phyloP scores from a whole-genome alignment of 2,329 filamentous ascomycete species.

The Fusarium irregulare region DNA sequence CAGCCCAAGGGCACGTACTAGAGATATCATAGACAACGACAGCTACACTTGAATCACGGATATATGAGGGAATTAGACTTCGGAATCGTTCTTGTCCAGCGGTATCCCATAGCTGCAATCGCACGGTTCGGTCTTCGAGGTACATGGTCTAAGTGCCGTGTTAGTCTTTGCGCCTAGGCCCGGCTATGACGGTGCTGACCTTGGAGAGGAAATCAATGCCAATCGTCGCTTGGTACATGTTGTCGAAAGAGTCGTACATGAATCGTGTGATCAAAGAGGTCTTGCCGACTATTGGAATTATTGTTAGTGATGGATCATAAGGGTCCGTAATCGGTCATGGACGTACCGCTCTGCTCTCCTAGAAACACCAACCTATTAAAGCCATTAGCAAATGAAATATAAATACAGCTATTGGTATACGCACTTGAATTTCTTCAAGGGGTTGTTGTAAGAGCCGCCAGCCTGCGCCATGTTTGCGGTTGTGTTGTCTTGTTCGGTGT shows the following conservation, averaged over 20 bases:
- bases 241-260: constrained; percentile 99
- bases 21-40: constrained; percentile 99
- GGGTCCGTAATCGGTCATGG: constrained; percentile 35
- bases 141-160: constrained; percentile 82
- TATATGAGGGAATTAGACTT: constrained; percentile 97
- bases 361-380: constrained; percentile 86
- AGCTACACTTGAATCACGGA: constrained; percentile 96
- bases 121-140: constrained; percentile 96
- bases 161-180: constrained; percentile 33
- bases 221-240: constrained; percentile 99
- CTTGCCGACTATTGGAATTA: constrained; percentile 80
- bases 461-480: constrained; percentile 78
- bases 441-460: constrained; percentile 95
- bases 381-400: constrained; percentile 40
- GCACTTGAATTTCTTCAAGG: constrained; percentile 99
- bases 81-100: constrained; percentile 98
- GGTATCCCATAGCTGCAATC: constrained; percentile 98
- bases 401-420: constrained; percentile 21
- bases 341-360: constrained; percentile 96
- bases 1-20: constrained; percentile 61
- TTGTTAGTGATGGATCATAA: constrained; percentile 43
- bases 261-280: constrained; percentile 98
- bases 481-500: constrained; percentile 32
- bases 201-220: constrained; percentile 99
- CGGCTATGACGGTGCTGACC: constrained; percentile 61